These are phyloP conservation scores for Multifurca ochricompacta DNA, from an alignment of 768 basidiomycete genomes.

Conservation along the genomic window DNA sequence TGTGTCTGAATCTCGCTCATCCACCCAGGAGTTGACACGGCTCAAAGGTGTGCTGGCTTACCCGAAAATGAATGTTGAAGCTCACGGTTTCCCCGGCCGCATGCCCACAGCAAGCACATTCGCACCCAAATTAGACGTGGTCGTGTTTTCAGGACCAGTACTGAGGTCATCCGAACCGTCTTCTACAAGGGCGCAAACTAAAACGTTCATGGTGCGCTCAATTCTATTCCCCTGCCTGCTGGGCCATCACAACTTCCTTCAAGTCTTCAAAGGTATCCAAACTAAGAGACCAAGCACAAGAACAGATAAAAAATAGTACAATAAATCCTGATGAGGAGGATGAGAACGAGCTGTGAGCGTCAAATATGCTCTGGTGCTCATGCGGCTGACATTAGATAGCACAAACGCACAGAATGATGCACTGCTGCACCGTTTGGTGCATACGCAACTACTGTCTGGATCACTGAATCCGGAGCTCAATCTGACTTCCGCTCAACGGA, in stretches of 20 bases:
- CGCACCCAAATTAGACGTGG: slow-evolving; percentile 35
- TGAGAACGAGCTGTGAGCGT: slow-evolving; percentile 43
- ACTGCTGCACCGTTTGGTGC: slow-evolving; percentile 67
- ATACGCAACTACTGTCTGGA: slow-evolving; percentile 72
- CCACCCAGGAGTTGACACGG: neutral
- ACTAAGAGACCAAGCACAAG: slow-evolving; percentile 30
- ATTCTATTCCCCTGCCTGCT: neutral
- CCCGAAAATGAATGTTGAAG: neutral
- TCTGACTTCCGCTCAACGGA: slow-evolving; percentile 56
- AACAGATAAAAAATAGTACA: slow-evolving; percentile 18
- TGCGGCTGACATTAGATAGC: slow-evolving; percentile 32
- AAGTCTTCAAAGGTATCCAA: slow-evolving; percentile 77
- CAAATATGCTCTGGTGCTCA: slow-evolving; percentile 6
- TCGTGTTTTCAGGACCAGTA: slow-evolving; percentile 45
- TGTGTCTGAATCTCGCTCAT: slow-evolving; percentile 11
- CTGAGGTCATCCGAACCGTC: slow-evolving; percentile 22
- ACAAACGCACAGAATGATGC: slow-evolving; percentile 73
- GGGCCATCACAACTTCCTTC: neutral
- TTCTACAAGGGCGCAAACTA: slow-evolving; percentile 40
- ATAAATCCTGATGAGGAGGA: slow-evolving; percentile 38
- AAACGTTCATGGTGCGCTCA: slow-evolving; percentile 65
- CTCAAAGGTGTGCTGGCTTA: slow-evolving; percentile 8
- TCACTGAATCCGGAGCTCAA: slow-evolving; percentile 56
- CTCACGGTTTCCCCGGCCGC: slow-evolving; percentile 26
- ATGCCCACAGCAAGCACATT: slow-evolving; percentile 33